These are phyloP conservation scores for Diaporthe capsici DNA, from an alignment of 2,329 filamentous ascomycete species.

Conservation along the genomic window DNA sequence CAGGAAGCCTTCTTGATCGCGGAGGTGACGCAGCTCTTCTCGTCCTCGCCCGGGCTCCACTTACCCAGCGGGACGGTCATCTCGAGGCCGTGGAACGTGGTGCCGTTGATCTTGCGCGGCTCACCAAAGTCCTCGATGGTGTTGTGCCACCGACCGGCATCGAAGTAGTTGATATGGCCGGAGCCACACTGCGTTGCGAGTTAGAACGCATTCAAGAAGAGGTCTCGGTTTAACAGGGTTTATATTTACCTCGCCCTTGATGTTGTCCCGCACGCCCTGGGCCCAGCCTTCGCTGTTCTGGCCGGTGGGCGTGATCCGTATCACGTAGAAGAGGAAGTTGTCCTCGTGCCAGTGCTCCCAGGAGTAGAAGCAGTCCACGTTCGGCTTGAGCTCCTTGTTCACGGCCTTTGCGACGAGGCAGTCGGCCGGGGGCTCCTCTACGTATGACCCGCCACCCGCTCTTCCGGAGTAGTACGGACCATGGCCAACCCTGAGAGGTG, in stretches of 20 bases:
- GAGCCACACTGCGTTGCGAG: neutral
- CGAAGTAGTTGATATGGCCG: neutral
- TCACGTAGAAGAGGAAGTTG: conserved; percentile 33
- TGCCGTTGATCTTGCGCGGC: conserved; percentile 11
- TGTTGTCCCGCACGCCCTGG: conserved; percentile 18
- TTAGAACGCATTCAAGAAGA: neutral
- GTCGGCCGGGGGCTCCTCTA: neutral
- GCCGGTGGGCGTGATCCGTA: conserved; percentile 29
- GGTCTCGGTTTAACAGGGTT: neutral
- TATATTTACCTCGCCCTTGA: neutral
- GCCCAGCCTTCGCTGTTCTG: conserved; percentile 18
- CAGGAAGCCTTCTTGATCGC: conserved; percentile 32
- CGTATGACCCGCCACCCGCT: neutral
- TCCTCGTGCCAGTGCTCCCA: conserved; percentile 22
- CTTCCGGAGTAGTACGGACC: neutral
- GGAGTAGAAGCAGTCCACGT: conserved; percentile 33
- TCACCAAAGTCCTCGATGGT: neutral
- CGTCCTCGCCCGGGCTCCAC: neutral
- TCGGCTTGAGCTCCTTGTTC: conserved; percentile 28
- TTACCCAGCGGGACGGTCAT: neutral
- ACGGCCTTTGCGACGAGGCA: conserved; percentile 19
- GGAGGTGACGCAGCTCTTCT: conserved; percentile 6
- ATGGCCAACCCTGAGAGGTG: neutral
- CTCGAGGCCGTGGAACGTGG: conserved; percentile 21
- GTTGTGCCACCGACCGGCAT: neutral